Evolutionary conservation across 257 asterid genomes (phyloP), one percentile per base, ranked within the genome.

Genomic region (Ajuga chamaepitys): DNA sequence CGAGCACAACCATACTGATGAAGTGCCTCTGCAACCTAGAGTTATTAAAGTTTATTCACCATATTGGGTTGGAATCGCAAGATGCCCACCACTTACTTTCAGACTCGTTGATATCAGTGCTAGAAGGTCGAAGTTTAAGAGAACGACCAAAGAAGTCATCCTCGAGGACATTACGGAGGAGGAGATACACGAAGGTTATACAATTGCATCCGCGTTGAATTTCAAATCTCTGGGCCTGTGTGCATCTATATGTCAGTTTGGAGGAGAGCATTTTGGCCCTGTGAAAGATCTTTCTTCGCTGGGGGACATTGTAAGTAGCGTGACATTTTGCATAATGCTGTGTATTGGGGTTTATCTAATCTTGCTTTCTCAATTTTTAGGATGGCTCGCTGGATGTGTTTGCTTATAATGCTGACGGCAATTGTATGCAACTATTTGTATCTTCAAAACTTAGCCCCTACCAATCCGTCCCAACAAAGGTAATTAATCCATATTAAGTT

Each of bases 381-480:
- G 99, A 93, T 84, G 99, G 99, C 63, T 89, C 97, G 7, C 62
- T 89, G 81, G 99, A 93, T 62, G 85, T 93, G 70, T 74, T 76
- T 56, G 95, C 97, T 71, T 80, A 86, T 62, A 75, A 81, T 69
- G 79, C 88, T 54, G 96, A 86, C 18, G 92, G 95, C 30, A 81
- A 85, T 71, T 83, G 88, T 71, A 76, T 93, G 88, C 90, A 77
- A 74, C 91, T 93, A 48, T 90, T 84, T 78, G 74, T 93, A 46
- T 87, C 97, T 66, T 78, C 96, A 68, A 90, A 88, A 76, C 95
- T 96, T 66, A 84, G 88, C 78, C 80, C 95, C 37, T 85, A 87
- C 80, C 97, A 83, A 68, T 84, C 99, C 52, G 85, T 83, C 74
- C 95, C 99, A 52, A 93, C 99, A 58, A 93, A 93, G 97, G 99